Conservation (phyloP, 345 rosid species). For the Arabis hirsuta region DNA sequence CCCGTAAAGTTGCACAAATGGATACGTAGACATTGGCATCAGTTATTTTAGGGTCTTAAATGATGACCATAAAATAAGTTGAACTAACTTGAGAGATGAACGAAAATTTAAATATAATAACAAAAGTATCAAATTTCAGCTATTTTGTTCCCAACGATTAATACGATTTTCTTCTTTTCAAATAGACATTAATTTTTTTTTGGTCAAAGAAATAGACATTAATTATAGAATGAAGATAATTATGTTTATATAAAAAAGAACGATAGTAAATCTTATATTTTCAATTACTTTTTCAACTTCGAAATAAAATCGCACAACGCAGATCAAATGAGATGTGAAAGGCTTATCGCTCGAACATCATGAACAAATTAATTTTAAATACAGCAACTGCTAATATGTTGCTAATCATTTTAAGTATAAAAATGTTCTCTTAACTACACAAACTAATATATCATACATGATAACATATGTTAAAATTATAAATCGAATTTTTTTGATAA, state of each 20-base stretch:
- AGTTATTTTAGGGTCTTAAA: background rate
- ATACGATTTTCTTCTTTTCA: background rate
- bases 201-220: no score
- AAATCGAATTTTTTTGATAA: no score
- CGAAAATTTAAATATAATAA: background rate
- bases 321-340: constrained; percentile 7
- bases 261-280: no score
- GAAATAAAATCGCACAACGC: background rate
- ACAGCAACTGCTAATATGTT: no score
- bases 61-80: background rate
- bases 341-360: background rate
- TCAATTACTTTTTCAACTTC: no score
- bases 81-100: background rate
- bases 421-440: no score
- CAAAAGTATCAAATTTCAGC: background rate
- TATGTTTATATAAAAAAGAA: no score
- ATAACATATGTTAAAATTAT: no score
- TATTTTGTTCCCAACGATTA: background rate
- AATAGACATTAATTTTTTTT: no score
- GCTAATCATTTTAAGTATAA: no score
- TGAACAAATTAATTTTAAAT: background rate
- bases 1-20: constrained; percentile 21
- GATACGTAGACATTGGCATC: background rate
- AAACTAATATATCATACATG: no score
- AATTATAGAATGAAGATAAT: no score